These are phyloP conservation scores for Penicillium soppii DNA, from an alignment of 495 filamentous ascomycete genomes.

Conservation along the genomic window DNA sequence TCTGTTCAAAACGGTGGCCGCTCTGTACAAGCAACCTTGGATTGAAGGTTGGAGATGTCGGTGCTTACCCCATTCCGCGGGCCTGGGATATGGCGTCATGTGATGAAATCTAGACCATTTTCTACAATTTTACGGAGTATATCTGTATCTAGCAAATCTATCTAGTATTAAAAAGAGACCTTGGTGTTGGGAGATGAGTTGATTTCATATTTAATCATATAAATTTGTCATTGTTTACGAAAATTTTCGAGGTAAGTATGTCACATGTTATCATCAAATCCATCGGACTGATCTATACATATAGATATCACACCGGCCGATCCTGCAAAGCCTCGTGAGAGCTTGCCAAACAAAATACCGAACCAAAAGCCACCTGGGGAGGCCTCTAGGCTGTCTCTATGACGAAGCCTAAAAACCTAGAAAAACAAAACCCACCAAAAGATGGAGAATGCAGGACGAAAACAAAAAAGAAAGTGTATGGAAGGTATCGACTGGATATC, in stretches of 20 bases:
- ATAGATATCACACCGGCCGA: background rate
- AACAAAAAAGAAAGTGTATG: conserved; percentile 11
- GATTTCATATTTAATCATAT: too few species aligned
- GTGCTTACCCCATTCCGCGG: conserved; percentile 6
- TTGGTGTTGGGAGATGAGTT: too few species aligned
- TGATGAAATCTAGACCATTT: conserved; percentile 6
- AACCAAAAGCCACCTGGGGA: background rate
- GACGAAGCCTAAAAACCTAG: conserved; percentile 1
- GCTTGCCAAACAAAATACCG: background rate
- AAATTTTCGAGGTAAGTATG: background rate
- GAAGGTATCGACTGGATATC: conserved; percentile 37
- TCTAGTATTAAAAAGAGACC: too few species aligned
- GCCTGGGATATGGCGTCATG: conserved; percentile 11
- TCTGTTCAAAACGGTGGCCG: background rate
- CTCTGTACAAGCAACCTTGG: background rate
- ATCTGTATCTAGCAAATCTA: too few species aligned
- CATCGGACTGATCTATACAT: conserved; percentile 15
- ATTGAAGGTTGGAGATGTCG: background rate
- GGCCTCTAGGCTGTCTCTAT: conserved; percentile 8
- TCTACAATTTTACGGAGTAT: background rate
- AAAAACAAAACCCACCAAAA: background rate
- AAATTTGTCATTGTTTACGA: background rate
- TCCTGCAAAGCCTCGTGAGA: background rate
- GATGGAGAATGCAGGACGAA: conserved; percentile 8
- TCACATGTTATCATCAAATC: conserved; percentile 7